Evolutionary conservation across 2,329 filamentous ascomycete genomes (phyloP), one percentile per base, ranked within the genome.

Genomic region (Gnomoniopsis smithogilvyi): DNA sequence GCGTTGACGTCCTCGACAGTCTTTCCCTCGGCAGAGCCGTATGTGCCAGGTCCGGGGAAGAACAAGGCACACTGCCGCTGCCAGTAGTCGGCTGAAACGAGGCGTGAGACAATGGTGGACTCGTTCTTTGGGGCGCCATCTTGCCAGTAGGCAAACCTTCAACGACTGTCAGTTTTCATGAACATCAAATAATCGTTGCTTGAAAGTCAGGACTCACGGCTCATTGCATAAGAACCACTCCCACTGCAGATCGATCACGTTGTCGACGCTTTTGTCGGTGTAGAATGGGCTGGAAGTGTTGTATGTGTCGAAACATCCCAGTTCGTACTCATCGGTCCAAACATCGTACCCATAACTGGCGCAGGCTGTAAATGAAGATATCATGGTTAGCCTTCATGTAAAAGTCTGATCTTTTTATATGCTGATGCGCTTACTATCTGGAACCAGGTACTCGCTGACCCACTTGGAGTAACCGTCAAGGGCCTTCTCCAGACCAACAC

Each of bases 161-260:
- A 4, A 19, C 33, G 2, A 11, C 30, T 22, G 38, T 56, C 43
- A 45, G 17, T 4, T 21, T 17, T 45, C 30, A 14, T 3, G 11
- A 17, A 11, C 2, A 14, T 19, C 11, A 19, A 19, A 2, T 47
- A 22, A 19, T 14, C 26, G 3, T 19, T 12, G 30, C 1, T 19
- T 15, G n/a, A 49, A 47, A 19, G 33, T 24, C 1, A 22, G 14
- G 0, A 53, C 64, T 38, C 62, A 68, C 67, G 75, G 74, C 60
- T 76, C 73, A 68, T 84, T 84, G 72, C 82, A 85, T 6, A 78
- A 72, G 68, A 85, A 75, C 81, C 80, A 85, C 15, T 73, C 70
- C 80, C 80, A 85, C 63, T 83, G 81, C 3, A 81, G 72, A 68
- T 82, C 76, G 36, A 73, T 64, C 1, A 63, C 62, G 65, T 84